Conservation (phyloP, 148 eudicot species). For the Heliamphora exappendiculata region DNA sequence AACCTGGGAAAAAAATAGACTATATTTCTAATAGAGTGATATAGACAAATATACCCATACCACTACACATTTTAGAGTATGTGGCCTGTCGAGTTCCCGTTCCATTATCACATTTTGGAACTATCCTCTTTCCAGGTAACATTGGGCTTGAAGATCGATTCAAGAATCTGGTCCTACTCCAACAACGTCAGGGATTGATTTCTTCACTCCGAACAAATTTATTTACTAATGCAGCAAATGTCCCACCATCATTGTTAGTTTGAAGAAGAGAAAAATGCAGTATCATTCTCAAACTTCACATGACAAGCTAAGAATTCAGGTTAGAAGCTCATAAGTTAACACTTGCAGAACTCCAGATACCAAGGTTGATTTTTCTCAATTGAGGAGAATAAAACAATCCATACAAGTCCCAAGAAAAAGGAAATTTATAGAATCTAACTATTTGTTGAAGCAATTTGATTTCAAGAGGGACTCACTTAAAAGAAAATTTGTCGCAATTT, state of each 20-base stretch:
- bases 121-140: too few relatives aligned
- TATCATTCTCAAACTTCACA: neutral
- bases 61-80: too few relatives aligned
- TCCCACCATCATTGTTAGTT: neutral
- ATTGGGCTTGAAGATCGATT: neutral
- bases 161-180: neutral
- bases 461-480: neutral
- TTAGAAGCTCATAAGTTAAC: neutral
- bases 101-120: too few relatives aligned
- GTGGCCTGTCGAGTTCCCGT: too few relatives aligned
- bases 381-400: neutral
- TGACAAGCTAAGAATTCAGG: neutral
- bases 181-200: neutral
- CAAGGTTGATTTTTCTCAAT: neutral
- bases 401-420: neutral
- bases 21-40: too few relatives aligned
- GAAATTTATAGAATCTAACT: neutral
- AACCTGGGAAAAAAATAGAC: too few relatives aligned
- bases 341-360: neutral
- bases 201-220: neutral
- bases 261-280: neutral
- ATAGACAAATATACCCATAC: too few relatives aligned
- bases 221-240: neutral
- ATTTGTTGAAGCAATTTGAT: neutral
- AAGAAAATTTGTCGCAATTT: too few relatives aligned